phyloP scores from a whole-genome alignment of 768 basidiomycete genomes.

The Mycena haematopus region DNA sequence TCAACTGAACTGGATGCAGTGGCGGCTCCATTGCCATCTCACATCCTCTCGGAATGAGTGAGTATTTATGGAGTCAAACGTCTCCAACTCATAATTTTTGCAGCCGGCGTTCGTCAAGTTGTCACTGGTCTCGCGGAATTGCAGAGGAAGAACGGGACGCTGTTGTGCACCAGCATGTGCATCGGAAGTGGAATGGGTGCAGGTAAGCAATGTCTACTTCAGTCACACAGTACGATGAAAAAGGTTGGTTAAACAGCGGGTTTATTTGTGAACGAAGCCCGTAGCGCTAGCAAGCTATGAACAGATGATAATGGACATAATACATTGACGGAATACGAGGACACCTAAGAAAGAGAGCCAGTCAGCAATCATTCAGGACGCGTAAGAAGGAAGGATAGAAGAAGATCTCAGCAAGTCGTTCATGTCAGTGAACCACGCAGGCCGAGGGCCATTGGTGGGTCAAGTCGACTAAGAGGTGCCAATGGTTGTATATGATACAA shows the following conservation, averaged over 20 bases:
- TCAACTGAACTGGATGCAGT: slow-evolving; percentile 42
- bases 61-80: slow-evolving; percentile 34
- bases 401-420: slow-evolving; percentile 82
- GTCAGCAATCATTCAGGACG: slow-evolving; percentile 14
- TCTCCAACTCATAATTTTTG: slow-evolving; percentile 1
- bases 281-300: slow-evolving; percentile 25
- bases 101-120: slow-evolving; percentile 86
- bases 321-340: neutral
- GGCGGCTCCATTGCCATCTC: slow-evolving; percentile 87
- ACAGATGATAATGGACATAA: slow-evolving; percentile 1
- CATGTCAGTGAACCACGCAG: slow-evolving; percentile 77
- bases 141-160: slow-evolving; percentile 65
- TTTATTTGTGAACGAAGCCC: slow-evolving; percentile 76
- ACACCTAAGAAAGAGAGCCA: slow-evolving; percentile 8
- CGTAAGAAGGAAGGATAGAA: slow-evolving; percentile 41
- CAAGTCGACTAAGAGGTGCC: slow-evolving; percentile 95
- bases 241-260: slow-evolving; percentile 36
- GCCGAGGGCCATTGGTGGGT: slow-evolving; percentile 42
- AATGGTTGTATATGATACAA: slow-evolving; percentile 73
- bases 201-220: slow-evolving; percentile 40
- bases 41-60: slow-evolving; percentile 87
- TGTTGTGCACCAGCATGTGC: slow-evolving; percentile 83
- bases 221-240: neutral
- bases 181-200: slow-evolving; percentile 92
- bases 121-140: slow-evolving; percentile 89